phyloP scores from a whole-genome alignment of 305 asterid genomes.

The Euphrasia arctica region DNA sequence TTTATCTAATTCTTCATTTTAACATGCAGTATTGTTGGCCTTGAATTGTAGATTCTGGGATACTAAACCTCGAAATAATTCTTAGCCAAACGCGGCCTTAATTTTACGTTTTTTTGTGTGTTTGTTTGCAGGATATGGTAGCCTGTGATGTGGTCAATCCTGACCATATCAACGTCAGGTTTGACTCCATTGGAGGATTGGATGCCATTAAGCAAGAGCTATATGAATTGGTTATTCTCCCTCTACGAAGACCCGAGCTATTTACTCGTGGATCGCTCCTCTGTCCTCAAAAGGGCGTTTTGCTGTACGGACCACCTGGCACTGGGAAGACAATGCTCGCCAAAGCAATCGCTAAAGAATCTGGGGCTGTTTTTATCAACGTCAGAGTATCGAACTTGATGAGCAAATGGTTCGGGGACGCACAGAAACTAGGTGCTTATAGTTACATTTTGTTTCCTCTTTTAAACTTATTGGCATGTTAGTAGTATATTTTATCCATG shows the following conservation, averaged over 20 bases:
- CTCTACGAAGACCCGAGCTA: slow-evolving; percentile 75
- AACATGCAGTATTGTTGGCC: too few relatives aligned
- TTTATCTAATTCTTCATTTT: too few relatives aligned
- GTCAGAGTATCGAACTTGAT: slow-evolving; percentile 76
- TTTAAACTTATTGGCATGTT: neutral
- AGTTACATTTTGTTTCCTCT: slow-evolving; percentile 6
- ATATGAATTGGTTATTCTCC: slow-evolving; percentile 87
- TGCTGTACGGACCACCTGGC: slow-evolving; percentile 96
- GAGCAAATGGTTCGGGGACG: slow-evolving; percentile 99
- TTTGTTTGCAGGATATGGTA: slow-evolving; percentile 57
- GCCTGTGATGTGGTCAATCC: slow-evolving; percentile 94
- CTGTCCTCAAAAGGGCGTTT: slow-evolving; percentile 87
- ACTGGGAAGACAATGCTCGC: slow-evolving; percentile 99
- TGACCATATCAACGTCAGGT: slow-evolving; percentile 69
- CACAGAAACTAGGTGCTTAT: slow-evolving; percentile 80
- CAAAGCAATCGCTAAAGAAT: slow-evolving; percentile 94
- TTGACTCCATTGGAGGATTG: slow-evolving; percentile 81
- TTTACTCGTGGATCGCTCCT: slow-evolving; percentile 88
- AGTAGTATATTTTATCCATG: neutral
- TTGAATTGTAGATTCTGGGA: too few relatives aligned
- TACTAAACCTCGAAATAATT: too few relatives aligned
- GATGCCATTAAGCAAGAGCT: slow-evolving; percentile 69
- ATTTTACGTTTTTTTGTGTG: too few relatives aligned
- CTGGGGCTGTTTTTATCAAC: slow-evolving; percentile 86
- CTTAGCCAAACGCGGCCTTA: too few relatives aligned